Percentiles rank a stretch among this genome's conserved stretches.
phyloP scores from a whole-genome alignment of 192 early-diverging fungal species.

The Backusella macrospora region DNA sequence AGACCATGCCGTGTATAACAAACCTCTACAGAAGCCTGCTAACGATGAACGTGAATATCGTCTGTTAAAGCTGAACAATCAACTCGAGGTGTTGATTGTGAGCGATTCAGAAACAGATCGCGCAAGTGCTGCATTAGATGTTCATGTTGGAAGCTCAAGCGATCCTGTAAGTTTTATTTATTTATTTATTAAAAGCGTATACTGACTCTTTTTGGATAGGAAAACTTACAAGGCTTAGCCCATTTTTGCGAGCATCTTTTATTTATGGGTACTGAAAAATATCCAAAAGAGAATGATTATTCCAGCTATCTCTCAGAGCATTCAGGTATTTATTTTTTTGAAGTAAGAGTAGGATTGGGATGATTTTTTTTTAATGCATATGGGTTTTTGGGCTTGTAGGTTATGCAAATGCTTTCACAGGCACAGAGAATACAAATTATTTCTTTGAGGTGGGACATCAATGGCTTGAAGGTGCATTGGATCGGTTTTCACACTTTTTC shows the following conservation, averaged over 20 bases:
- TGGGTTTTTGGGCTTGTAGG: conserved; percentile 9
- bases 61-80: conserved; percentile 57
- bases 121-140: conserved; percentile 60
- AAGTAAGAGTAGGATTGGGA: not conserved
- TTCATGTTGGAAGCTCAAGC: conserved; percentile 63
- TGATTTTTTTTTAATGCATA: not conserved
- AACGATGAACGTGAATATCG: conserved; percentile 63
- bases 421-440: conserved; percentile 50
- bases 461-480: conserved; percentile 52
- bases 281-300: conserved; percentile 71
- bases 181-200: not conserved
- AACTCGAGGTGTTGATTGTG: conserved; percentile 59
- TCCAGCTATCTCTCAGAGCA: conserved; percentile 50
- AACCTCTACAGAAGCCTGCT: conserved; percentile 52
- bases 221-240: conserved; percentile 62
- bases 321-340: conserved; percentile 32
- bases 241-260: conserved; percentile 75
- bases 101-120: conserved; percentile 58
- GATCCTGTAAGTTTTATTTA: conserved; percentile 49
- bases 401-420: conserved; percentile 54
- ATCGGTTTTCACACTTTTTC: conserved; percentile 84
- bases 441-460: conserved; percentile 58
- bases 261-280: conserved; percentile 67
- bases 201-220: conserved; percentile 33
- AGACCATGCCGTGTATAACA: conserved; percentile 1